phyloP scores from a whole-genome alignment of 2,329 filamentous ascomycete genomes.

The Nothomitra cinnamomea region DNA sequence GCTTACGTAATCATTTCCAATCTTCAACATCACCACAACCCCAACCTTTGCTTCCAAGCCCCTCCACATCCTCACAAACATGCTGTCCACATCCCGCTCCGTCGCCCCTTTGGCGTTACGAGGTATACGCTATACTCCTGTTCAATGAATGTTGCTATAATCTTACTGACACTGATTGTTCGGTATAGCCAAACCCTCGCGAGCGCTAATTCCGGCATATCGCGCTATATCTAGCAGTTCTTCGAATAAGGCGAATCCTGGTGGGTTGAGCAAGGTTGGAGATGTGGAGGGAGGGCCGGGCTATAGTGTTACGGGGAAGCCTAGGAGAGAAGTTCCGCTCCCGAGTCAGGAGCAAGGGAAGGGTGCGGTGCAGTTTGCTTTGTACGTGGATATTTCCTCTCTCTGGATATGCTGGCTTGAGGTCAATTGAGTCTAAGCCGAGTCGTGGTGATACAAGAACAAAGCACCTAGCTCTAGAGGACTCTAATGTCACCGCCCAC shows the following conservation, averaged over 20 bases:
- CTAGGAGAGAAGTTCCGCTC: slow-evolving; percentile 53
- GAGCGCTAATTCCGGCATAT: slow-evolving; percentile 40
- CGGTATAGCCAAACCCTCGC: slow-evolving; percentile 44
- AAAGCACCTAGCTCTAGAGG: too few relatives aligned
- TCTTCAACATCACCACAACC: background rate
- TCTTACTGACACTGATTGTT: slow-evolving; percentile 2
- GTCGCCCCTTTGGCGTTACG: slow-evolving; percentile 26
- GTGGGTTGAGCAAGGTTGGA: slow-evolving; percentile 33
- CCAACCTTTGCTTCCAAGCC: background rate
- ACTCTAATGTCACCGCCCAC: background rate
- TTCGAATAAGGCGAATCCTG: slow-evolving; percentile 42
- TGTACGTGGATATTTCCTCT: slow-evolving; percentile 40
- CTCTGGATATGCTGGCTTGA: background rate
- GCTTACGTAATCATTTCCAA: too few relatives aligned
- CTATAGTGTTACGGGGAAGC: slow-evolving; percentile 30
- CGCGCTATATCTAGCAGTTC: slow-evolving; percentile 49
- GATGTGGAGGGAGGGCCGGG: slow-evolving; percentile 36
- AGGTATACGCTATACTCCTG: slow-evolving; percentile 18
- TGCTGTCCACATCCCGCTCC: slow-evolving; percentile 27
- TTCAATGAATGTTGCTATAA: background rate
- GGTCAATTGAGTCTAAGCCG: too few relatives aligned
- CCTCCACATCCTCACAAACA: slow-evolving; percentile 11
- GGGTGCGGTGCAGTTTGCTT: slow-evolving; percentile 66
- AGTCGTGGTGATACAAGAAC: too few relatives aligned
- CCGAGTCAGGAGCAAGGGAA: slow-evolving; percentile 66